Evolutionary conservation across 768 basidiomycete genomes (phyloP).

Genomic region (Leucosporidium creatinivorum): DNA sequence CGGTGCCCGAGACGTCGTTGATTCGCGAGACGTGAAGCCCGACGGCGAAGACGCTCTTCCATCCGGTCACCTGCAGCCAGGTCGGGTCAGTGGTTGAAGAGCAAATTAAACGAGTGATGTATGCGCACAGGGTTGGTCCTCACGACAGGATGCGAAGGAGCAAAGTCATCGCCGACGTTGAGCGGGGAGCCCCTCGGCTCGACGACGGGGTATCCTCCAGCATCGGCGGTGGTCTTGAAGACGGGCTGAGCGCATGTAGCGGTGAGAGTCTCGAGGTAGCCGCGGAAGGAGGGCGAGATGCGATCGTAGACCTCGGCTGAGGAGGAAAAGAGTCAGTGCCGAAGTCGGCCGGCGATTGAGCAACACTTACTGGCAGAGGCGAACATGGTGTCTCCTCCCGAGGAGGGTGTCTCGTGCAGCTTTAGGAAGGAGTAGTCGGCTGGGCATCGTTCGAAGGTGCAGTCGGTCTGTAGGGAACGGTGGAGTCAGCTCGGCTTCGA

Average conservation of each 20-base stretch:
- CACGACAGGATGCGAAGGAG: slow-evolving; percentile 47
- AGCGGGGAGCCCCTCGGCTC: slow-evolving; percentile 47
- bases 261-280: slow-evolving; percentile 55
- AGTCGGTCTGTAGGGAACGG: no score
- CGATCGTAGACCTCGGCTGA: slow-evolving; percentile 54
- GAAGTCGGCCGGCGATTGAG: no score
- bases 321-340: no score
- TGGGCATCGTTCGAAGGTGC: slow-evolving; percentile 43
- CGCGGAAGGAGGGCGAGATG: slow-evolving; percentile 50
- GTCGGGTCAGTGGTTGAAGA: no score
- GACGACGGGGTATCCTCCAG: not conserved
- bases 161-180: slow-evolving; percentile 50
- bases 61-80: slow-evolving; percentile 14
- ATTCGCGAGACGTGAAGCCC: slow-evolving; percentile 30
- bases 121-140: slow-evolving; percentile 22
- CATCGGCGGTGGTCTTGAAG: slow-evolving; percentile 40
- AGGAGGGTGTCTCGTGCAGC: slow-evolving; percentile 38
- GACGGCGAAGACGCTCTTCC: slow-evolving; percentile 18
- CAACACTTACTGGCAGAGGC: slow-evolving; percentile 31
- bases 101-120: no score
- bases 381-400: slow-evolving; percentile 47
- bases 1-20: slow-evolving; percentile 11
- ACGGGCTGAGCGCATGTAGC: slow-evolving; percentile 48
- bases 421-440: slow-evolving; percentile 53
- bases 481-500: no score